Evolutionary conservation across 768 basidiomycete species (phyloP), one percentile per base, ranked within the genome.

Genomic region (Tylopilus balloui): DNA sequence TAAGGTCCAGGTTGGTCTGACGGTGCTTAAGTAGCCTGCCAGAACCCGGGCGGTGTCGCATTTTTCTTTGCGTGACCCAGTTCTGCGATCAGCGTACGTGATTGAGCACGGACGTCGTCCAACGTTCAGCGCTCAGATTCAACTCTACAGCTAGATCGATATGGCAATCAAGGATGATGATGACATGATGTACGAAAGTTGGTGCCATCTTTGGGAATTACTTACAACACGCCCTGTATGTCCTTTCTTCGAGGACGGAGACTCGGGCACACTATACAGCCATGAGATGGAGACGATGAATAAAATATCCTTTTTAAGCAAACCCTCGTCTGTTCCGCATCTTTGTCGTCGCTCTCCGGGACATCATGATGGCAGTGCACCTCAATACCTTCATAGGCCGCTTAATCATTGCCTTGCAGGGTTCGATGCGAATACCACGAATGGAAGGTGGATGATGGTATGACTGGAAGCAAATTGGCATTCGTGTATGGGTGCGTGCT

Each of bases 221-320:
- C 13, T 3, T 24, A 10, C 27, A 27, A 6, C n/a, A n/a, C n/a
- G n/a, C n/a, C n/a, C n/a, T n/a, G n/a, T n/a, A n/a, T n/a, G n/a
- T n/a, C n/a, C n/a, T n/a, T n/a, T n/a, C n/a, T n/a, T n/a, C n/a
- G n/a, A n/a, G n/a, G n/a, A n/a, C n/a, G n/a, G n/a, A n/a, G n/a
- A n/a, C n/a, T n/a, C n/a, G n/a, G n/a, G n/a, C n/a, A n/a, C n/a
- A n/a, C n/a, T 24, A 19, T 19, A 40, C 17, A 28, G 10, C 14
- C 17, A 24, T 19, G 21, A 31, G 50, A 52, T 50, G 47, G 42
- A 40, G 51, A 51, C 13, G 47, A 50, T 50, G 51, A 31, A 7
- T 11, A 9, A 28, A 38, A 14, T 50, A 6, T 19, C 35, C 50
- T 50, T 42, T 20, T 52, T 37, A 7, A 11, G 47, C 9, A 31